Base-by-base conservation (phyloP, 805 yeast genomes). In the Maudiozyma pseudohumilis region DNA sequence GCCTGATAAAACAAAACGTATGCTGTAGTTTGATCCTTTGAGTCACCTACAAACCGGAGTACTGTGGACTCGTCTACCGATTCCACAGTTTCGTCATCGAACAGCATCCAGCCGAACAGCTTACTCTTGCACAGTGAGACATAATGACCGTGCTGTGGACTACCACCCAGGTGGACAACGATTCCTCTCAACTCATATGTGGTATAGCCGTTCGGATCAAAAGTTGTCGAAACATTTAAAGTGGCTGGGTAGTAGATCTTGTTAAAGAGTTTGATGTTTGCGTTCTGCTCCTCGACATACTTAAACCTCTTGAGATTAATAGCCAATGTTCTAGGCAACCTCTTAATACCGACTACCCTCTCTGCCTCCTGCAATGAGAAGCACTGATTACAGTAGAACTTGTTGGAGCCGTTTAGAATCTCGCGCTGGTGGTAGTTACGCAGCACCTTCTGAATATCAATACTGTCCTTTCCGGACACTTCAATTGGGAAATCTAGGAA, bases 121-220 rank as follows among this genome's bases (percentile, higher is more conserved):
- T 73, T 77, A 5, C 87, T 80, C 53, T 86, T 86, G 42, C 92
- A 80, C 5, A 92, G 64, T 0, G 95, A 72, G 8, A 92, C 89
- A 57, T 92, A 92, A 56, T 92, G 98, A 0, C 98, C 98, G 61
- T 88, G 96, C 64, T 86, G 87, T 1, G 97, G 96, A 0, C 97
- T 96, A 4, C 96, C 94, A 5, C 98, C 98, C 47, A 92, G 77
- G 55, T 92, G 98, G 9, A 92, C 87, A 10, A 92, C 92, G 30
- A 89, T 78, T 0, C 89, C 85, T 44, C 77, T 80, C 35, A 92
- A 63, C 50, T 88, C 95, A 52, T 87, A 92, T 15, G 78, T 66
- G 48, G 73, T 74, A n/a, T 43, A 47, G 13, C 50, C 40, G 2
- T 73, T 67, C 12, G 65, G 60, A 18, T 61, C 61, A 35, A 19